Evolutionary conservation across 345 rosid species (phyloP), one percentile per base, ranked within the genome.

Genomic region (Gossypium longicalyx): DNA sequence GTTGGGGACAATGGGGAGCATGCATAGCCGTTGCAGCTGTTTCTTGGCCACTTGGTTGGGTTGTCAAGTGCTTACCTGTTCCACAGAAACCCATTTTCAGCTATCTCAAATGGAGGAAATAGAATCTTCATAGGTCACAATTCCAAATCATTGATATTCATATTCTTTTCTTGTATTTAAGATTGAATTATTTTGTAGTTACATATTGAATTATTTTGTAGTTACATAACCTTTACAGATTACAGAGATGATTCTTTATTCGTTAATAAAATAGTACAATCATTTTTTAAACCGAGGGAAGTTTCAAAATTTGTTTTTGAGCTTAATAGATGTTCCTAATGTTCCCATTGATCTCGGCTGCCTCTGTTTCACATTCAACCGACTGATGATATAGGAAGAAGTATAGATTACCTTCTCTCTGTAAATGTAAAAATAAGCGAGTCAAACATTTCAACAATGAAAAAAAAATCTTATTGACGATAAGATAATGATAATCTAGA

Each of bases 1-100:
- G 1, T 54, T 54, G 23, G 59, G 59, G 59, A 3, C 59, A 54
- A n/a, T 59, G 67, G 67, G 45, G 47, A 15, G 47, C 45, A 9
- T 62, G 68, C 68, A n/a, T 64, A 9, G 68, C 16, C 1, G 3
- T 64, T 19, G 68, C 68, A 38, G 68, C 68, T 3, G 48, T 64
- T 44, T 64, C 68, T 41, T 64, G 25, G 49, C 68, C 68, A 3
- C 47, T 64, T 17, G 68, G 68, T 19, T 64, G 68, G 68, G 68
- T n/a, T 41, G 49, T 64, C 49, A 64, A 64, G 25, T 64, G 13
- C 49, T 41, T 64, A 9, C 49, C 68, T n/a, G 49, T 64, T 64
- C 49, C 68, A 41, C 3, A 64, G 49, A 38, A 64, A n/a, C 68
- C 16, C 25, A 41, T 59, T 59, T 59, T 59, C 64, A 23, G 38